Conservation (phyloP, 257 asterid genomes). For the Prunella vulgaris region DNA sequence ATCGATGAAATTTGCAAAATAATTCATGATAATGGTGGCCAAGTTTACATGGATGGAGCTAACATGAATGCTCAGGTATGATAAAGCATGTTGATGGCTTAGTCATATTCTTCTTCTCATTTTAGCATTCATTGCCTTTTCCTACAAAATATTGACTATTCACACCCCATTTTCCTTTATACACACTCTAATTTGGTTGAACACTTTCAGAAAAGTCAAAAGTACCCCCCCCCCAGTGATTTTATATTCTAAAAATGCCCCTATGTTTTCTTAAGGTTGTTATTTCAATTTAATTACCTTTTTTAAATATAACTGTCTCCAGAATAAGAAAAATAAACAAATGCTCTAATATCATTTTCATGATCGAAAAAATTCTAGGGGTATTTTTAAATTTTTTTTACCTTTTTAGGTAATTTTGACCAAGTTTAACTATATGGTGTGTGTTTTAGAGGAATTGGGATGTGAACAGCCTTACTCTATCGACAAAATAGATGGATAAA, state of each 20-base stretch:
- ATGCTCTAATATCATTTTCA: background rate
- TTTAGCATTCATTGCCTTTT: background rate
- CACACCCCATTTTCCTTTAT: background rate
- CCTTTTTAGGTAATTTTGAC: background rate
- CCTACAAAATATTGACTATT: background rate
- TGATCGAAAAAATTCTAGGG: background rate
- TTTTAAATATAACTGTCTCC: background rate
- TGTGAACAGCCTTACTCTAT: background rate
- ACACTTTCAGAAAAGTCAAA: too few relatives aligned
- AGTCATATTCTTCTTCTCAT: background rate
- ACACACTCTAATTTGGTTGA: background rate
- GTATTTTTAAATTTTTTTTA: background rate
- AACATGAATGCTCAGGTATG: conserved; percentile 99
- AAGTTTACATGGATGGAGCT: conserved; percentile 99
- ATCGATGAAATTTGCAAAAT: conserved; percentile 90
- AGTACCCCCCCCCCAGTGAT: too few relatives aligned
- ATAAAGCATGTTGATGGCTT: background rate
- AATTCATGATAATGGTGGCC: conserved; percentile 95
- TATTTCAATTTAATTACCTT: too few relatives aligned
- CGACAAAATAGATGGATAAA: background rate
- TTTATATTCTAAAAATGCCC: too few relatives aligned
- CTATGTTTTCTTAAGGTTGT: background rate
- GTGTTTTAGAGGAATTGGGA: background rate
- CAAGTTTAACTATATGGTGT: background rate
- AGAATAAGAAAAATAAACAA: too few relatives aligned